Percentiles rank a stretch among this genome's conserved stretches.
phyloP scores from a whole-genome alignment of 495 filamentous ascomycete genomes.

The Aspergillus ostianus region DNA sequence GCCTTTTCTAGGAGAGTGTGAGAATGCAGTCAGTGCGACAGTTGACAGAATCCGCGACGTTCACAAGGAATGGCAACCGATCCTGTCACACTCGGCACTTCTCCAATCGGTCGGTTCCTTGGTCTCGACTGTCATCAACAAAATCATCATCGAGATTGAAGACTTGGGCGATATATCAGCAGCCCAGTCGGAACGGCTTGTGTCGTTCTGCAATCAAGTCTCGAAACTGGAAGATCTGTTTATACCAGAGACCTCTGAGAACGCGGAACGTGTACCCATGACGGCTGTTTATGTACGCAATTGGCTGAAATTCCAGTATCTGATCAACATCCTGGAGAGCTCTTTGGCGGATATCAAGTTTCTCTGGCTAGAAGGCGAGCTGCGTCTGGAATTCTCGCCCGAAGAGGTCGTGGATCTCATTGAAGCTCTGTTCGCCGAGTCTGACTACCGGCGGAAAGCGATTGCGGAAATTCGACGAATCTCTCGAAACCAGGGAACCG shows the following conservation, averaged over 20 bases:
- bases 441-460: slow-evolving; percentile 68
- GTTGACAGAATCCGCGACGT: slow-evolving; percentile 67
- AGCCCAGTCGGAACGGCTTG: slow-evolving; percentile 77
- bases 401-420: slow-evolving; percentile 90
- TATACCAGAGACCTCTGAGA: slow-evolving; percentile 48
- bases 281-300: slow-evolving; percentile 75
- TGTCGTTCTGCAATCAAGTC: slow-evolving; percentile 69
- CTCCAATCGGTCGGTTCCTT: slow-evolving; percentile 83
- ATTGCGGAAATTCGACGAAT: slow-evolving; percentile 71
- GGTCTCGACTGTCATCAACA: slow-evolving; percentile 73
- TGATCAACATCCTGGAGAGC: slow-evolving; percentile 86
- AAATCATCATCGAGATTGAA: slow-evolving; percentile 79
- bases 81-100: slow-evolving; percentile 78
- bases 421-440: slow-evolving; percentile 86
- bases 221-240: slow-evolving; percentile 73
- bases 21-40: slow-evolving; percentile 67
- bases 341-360: slow-evolving; percentile 85
- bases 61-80: slow-evolving; percentile 70
- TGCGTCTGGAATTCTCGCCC: slow-evolving; percentile 76
- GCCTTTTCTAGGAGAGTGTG: slow-evolving; percentile 63
- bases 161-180: slow-evolving; percentile 85
- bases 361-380: slow-evolving; percentile 81
- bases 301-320: slow-evolving; percentile 89
- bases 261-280: slow-evolving; percentile 52
- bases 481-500: slow-evolving; percentile 18